A percentile compares a stretch with the other conserved stretches of the same genome.
Conservation (phyloP, 768 basidiomycete species). For the Mycena capillaripes region DNA sequence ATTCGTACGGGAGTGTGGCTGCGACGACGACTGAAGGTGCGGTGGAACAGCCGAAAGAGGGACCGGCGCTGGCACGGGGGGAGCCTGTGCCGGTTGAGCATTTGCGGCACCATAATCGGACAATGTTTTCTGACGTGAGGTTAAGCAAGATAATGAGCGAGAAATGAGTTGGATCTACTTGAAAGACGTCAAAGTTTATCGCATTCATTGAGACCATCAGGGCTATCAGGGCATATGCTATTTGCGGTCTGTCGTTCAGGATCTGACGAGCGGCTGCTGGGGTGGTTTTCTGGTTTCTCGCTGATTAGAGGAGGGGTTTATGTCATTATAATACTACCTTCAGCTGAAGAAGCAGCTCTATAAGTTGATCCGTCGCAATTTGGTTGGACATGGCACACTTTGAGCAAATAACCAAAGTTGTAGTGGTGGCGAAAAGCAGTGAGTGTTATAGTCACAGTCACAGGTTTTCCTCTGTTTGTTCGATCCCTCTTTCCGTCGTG, state of each 20-base stretch:
- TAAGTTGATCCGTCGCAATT: conserved; percentile 73
- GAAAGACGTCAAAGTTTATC: conserved; percentile 80
- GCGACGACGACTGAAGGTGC: conserved; percentile 55
- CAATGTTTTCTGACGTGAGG: conserved; percentile 67
- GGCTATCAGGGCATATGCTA: conserved; percentile 81
- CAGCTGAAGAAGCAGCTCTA: conserved; percentile 82
- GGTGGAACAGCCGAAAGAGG: conserved; percentile 63
- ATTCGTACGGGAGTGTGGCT: conserved; percentile 50
- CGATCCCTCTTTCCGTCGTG: too few relatives aligned
- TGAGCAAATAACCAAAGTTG: too few relatives aligned
- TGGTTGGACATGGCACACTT: conserved; percentile 64
- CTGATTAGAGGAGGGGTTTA: conserved; percentile 9
- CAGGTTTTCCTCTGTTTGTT: background rate
- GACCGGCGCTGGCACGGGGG: conserved; percentile 46
- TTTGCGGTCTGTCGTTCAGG: conserved; percentile 79
- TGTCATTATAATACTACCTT: conserved; percentile 58
- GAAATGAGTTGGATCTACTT: conserved; percentile 55
- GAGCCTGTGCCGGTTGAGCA: conserved; percentile 44
- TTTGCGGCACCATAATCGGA: conserved; percentile 61
- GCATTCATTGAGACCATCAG: conserved; percentile 86
- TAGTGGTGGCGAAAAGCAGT: too few relatives aligned
- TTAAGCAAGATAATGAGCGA: conserved; percentile 6
- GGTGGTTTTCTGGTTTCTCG: conserved; percentile 72
- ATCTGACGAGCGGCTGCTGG: conserved; percentile 78
- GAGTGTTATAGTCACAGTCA: too few relatives aligned